Percentiles rank a stretch among this genome's conserved stretches.
These are phyloP conservation scores for Podaxis mareebaensis DNA, from an alignment of 768 basidiomycete species.

Conservation along the genomic window DNA sequence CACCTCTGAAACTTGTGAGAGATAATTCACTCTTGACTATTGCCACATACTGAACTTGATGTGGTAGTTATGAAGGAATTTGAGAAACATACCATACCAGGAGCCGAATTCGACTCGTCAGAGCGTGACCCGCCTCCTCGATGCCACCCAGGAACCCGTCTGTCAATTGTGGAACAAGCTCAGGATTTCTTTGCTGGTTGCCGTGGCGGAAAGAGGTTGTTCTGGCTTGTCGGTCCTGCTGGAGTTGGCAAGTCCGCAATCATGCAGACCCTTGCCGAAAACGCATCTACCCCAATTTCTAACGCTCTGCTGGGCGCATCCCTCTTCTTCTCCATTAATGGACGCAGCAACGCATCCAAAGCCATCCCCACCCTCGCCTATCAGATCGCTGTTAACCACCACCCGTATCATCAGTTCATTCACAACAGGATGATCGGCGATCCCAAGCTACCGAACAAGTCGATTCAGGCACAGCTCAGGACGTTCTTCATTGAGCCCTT, in stretches of 20 bases:
- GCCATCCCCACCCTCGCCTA: slow-evolving; percentile 20
- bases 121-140: no score
- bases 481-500: slow-evolving; percentile 20
- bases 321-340: background rate
- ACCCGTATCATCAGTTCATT: slow-evolving; percentile 6
- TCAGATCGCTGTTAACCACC: slow-evolving; percentile 19
- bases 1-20: no score
- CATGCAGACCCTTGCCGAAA: slow-evolving; percentile 12
- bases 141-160: no score
- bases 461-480: slow-evolving; percentile 14
- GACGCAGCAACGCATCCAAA: background rate
- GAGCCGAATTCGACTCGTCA: no score
- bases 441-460: slow-evolving; percentile 16
- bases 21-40: no score
- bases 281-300: background rate
- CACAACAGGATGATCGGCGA: background rate
- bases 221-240: background rate
- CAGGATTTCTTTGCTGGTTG: no score
- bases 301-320: background rate
- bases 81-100: background rate
- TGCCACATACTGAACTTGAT: no score
- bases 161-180: no score
- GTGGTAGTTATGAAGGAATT: no score
- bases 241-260: background rate
- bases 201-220: no score